These are phyloP conservation scores for Boletus bicolor DNA, from an alignment of 768 basidiomycete species.

Conservation along the genomic window DNA sequence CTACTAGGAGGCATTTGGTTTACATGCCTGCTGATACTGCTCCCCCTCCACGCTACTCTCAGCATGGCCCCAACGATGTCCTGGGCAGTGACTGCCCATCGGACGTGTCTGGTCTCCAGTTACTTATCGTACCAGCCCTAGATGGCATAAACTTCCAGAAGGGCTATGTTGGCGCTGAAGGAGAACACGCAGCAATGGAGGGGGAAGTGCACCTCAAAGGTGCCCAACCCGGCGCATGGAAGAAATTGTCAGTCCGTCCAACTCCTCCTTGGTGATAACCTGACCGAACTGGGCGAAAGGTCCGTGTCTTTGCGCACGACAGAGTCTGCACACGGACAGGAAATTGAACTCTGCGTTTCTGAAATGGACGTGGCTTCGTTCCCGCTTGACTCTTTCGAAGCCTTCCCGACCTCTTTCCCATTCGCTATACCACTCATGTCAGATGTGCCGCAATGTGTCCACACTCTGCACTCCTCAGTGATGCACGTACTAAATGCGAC, in stretches of 20 bases:
- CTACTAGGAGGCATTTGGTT: not conserved
- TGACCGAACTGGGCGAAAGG: conserved; percentile 36
- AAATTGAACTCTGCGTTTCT: conserved; percentile 63
- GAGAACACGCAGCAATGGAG: conserved; percentile 78
- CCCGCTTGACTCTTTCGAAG: conserved; percentile 32
- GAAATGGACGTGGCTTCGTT: conserved; percentile 56
- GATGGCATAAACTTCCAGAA: conserved; percentile 79
- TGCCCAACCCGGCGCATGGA: conserved; percentile 53
- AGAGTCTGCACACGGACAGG: conserved; percentile 57
- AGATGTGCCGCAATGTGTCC: conserved; percentile 82
- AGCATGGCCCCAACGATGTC: conserved; percentile 35
- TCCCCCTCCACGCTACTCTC: conserved; percentile 63
- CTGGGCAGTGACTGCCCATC: conserved; percentile 15
- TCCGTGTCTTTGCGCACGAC: conserved; percentile 63
- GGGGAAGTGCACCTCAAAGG: conserved; percentile 87
- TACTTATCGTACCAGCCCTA: conserved; percentile 70
- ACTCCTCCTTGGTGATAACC: conserved; percentile 11
- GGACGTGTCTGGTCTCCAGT: conserved; percentile 46
- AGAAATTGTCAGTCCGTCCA: conserved; percentile 59
- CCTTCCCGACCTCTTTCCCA: conserved; percentile 62
- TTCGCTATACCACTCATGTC: conserved; percentile 77
- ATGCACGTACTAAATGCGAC: conserved; percentile 68
- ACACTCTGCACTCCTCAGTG: conserved; percentile 71
- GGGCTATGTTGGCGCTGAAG: conserved; percentile 81
- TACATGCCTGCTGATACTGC: conserved; percentile 38